Conservation (phyloP, 805 yeast genomes). For the Pichia heedii region DNA sequence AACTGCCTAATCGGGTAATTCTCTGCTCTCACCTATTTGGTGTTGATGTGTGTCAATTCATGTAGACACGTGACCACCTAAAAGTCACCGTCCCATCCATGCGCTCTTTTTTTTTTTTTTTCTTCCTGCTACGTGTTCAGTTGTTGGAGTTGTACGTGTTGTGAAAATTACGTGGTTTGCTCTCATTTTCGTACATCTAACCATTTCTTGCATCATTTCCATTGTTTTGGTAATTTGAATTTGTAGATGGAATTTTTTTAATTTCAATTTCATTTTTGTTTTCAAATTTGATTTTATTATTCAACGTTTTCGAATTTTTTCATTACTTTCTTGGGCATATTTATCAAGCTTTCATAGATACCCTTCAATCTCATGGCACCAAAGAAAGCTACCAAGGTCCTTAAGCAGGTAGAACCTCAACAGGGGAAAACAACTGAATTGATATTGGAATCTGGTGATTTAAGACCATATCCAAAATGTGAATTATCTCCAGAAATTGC, state of each 20-base stretch:
- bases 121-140: neutral
- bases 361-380: slow-evolving; percentile 16
- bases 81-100: too few species aligned
- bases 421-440: slow-evolving; percentile 32
- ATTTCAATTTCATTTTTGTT: too few species aligned
- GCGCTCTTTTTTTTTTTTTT: neutral
- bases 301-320: too few species aligned
- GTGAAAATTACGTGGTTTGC: too few species aligned
- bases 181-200: too few species aligned
- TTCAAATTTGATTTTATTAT: too few species aligned
- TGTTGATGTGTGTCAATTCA: neutral
- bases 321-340: too few species aligned
- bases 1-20: too few species aligned
- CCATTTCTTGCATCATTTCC: too few species aligned
- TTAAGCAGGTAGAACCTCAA: slow-evolving; percentile 1
- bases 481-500: slow-evolving; percentile 36
- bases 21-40: too few species aligned
- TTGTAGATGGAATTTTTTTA: too few species aligned
- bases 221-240: too few species aligned
- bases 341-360: neutral
- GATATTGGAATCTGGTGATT: slow-evolving; percentile 39
- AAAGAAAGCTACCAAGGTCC: slow-evolving; percentile 12
- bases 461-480: slow-evolving; percentile 47
- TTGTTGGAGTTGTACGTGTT: neutral
- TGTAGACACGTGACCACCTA: neutral